A percentile compares a stretch with the other conserved stretches of the same genome.
Conservation (phyloP, 371 early-diverging fungal genomes). For the Conidiobolus incongruus region DNA sequence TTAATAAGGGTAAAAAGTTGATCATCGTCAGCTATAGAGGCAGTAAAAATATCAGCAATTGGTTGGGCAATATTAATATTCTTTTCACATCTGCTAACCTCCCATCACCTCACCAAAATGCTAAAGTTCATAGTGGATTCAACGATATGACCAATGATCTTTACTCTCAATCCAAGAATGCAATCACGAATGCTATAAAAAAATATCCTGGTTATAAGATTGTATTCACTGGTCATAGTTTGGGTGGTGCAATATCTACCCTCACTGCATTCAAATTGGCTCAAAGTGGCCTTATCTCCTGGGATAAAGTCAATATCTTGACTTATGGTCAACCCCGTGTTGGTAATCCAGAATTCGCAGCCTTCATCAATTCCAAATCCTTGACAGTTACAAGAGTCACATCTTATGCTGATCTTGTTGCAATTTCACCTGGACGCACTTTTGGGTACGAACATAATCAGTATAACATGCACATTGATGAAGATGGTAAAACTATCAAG, state of each 20-base stretch:
- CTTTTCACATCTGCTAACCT: neutral
- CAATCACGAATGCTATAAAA: neutral
- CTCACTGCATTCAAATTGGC: neutral
- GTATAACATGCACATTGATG: neutral
- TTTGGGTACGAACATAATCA: neutral
- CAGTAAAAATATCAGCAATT: neutral
- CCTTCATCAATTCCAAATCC: neutral
- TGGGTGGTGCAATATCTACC: conserved; percentile 1
- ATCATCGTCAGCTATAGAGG: neutral
- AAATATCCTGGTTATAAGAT: neutral
- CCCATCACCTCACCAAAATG: neutral
- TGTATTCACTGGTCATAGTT: neutral
- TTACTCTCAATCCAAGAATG: neutral
- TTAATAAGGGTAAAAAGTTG: neutral
- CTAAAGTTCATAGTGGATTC: neutral
- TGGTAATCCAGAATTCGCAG: neutral
- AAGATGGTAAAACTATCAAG: neutral
- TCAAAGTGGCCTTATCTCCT: neutral
- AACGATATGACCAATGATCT: neutral
- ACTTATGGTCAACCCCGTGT: conserved; percentile 1
- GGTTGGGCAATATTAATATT: neutral
- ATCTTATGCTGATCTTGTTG: neutral
- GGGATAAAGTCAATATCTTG: neutral
- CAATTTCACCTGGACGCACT: neutral
- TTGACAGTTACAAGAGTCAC: neutral